Evolutionary conservation across 2,329 filamentous ascomycete genomes (phyloP).

Genomic region (Dichotomopilus funicola): DNA sequence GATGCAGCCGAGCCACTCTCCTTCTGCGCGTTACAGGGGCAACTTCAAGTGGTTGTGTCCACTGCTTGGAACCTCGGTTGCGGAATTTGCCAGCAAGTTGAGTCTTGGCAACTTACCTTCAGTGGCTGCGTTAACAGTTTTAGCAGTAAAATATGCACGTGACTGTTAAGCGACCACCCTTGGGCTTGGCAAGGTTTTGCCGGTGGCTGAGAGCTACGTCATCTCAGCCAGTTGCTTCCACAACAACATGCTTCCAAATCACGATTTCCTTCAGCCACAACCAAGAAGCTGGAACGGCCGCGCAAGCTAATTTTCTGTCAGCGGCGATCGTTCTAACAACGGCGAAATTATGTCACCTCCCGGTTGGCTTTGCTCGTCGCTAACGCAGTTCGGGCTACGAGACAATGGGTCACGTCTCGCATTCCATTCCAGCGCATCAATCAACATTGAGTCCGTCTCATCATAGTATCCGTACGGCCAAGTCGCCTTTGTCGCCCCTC

Average conservation of each 20-base stretch:
- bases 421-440: too few relatives aligned
- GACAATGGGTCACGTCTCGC: too few relatives aligned
- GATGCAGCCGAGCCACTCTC: background rate
- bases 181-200: background rate
- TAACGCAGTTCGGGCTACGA: background rate
- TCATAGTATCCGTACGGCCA: too few relatives aligned
- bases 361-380: background rate
- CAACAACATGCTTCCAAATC: background rate
- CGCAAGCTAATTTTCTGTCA: background rate
- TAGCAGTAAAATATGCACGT: too few relatives aligned
- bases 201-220: slow-evolving; percentile 2
- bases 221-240: background rate
- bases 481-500: background rate
- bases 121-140: background rate
- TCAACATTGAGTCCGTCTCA: too few relatives aligned
- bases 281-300: background rate
- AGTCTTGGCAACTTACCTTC: background rate
- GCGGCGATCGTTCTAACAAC: background rate
- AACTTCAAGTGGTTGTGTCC: too few relatives aligned
- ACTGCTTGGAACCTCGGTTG: too few relatives aligned
- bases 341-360: background rate
- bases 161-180: background rate
- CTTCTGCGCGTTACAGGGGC: background rate
- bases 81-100: background rate
- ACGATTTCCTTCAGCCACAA: background rate